Conservation (phyloP, 202 grass and related monocot genomes). For the Alloteropsis angusta region DNA sequence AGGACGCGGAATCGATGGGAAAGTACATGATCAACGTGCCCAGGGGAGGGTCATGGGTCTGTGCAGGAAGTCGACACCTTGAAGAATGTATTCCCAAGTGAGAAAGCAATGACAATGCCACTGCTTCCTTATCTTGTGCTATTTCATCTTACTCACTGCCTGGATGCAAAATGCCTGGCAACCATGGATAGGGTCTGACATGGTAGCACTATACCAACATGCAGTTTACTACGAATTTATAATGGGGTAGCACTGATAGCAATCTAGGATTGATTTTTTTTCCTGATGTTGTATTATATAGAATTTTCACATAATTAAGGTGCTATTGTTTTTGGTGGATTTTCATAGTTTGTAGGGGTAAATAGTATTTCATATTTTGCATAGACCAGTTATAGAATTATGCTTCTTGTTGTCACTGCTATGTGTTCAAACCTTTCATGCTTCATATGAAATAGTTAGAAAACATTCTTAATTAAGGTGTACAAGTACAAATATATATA, state of each 20-base stretch:
- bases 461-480: neutral
- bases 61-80: slow-evolving; percentile 52
- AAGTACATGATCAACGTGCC: slow-evolving; percentile 92
- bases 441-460: neutral
- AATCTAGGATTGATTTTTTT: neutral
- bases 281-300: neutral
- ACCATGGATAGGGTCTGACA: neutral
- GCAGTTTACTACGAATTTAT: neutral
- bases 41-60: slow-evolving; percentile 50
- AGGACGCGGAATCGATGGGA: slow-evolving; percentile 92
- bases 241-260: neutral
- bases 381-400: neutral
- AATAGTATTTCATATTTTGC: neutral
- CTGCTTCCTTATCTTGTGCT: neutral
- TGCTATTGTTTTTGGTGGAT: neutral
- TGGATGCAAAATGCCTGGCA: neutral
- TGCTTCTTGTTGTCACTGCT: neutral
- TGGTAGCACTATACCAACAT: neutral
- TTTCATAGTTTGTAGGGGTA: neutral
- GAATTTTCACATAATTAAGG: neutral
- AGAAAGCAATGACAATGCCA: slow-evolving; percentile 73
- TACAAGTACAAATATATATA: neutral
- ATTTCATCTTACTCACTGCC: neutral
- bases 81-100: slow-evolving; percentile 62
- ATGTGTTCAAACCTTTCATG: neutral